These are phyloP conservation scores for Xylaria sp. DNA, from an alignment of 2,329 filamentous ascomycete genomes.

Conservation along the genomic window DNA sequence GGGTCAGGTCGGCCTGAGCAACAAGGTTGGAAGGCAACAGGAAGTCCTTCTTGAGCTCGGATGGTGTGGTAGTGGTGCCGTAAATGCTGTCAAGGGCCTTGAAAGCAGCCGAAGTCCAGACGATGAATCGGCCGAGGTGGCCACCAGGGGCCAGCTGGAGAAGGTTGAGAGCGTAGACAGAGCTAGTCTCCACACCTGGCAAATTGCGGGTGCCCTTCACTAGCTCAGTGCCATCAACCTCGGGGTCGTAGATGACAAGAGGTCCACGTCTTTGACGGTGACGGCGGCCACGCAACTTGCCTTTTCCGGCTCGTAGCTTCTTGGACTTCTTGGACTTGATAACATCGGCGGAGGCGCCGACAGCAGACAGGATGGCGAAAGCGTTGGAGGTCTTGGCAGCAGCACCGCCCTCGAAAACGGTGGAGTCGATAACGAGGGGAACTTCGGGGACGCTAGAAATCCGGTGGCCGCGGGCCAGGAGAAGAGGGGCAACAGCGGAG, in stretches of 20 bases:
- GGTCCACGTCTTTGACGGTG: conserved; percentile 98
- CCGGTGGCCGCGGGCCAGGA: conserved; percentile 97
- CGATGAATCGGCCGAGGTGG: conserved; percentile 97
- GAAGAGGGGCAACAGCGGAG: conserved; percentile 92
- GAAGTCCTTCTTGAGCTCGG: conserved; percentile 98
- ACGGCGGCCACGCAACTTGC: conserved; percentile 96
- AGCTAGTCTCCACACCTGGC: conserved; percentile 94
- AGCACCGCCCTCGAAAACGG: conserved; percentile 81
- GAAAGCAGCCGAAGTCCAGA: conserved; percentile 99
- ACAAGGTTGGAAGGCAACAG: conserved; percentile 92
- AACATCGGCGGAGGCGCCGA: conserved; percentile 90
- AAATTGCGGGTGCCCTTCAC: conserved; percentile 98
- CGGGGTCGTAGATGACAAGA: conserved; percentile 96
- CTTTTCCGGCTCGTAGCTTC: conserved; percentile 98
- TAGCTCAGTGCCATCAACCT: conserved; percentile 94
- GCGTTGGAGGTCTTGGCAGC: conserved; percentile 90
- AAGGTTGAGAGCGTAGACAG: conserved; percentile 95
- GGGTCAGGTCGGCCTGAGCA: conserved; percentile 92
- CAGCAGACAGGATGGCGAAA: conserved; percentile 85
- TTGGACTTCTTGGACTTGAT: conserved; percentile 96
- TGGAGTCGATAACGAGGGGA: conserved; percentile 93
- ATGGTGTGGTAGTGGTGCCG: conserved; percentile 88
- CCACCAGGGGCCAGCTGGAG: conserved; percentile 99
- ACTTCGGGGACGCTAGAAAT: conserved; percentile 93
- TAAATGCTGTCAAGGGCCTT: conserved; percentile 97